Base-by-base conservation (phyloP, 148 eudicot genomes). In the Cornus florida region DNA sequence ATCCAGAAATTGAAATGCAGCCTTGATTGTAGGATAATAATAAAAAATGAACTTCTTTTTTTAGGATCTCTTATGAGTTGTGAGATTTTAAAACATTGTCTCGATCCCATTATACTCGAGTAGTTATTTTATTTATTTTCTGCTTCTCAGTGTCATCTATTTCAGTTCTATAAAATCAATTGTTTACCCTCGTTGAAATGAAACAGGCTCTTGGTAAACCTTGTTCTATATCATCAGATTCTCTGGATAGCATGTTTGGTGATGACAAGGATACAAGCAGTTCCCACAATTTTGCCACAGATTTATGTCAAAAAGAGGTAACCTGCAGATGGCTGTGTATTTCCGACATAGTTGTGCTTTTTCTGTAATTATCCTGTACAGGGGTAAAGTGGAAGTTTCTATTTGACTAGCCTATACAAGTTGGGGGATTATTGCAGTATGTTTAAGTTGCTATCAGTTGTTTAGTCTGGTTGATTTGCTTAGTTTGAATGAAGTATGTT, bases 191-290 rank as follows among this genome's bases (percentile, higher is more conserved):
- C 20, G 75, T 64, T 65, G 35, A 16, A 32, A 78, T 79, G 56
- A n/a, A 64, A 74, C 90, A 95, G 98, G 87, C 69, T 75, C 80
- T 74, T 71, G 84, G 75, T 68, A 86, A 80, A 79, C 71, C 94
- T 28, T 77, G 74, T 73, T 80, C 90, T 7, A 79, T 74, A 71
- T 90, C 97, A 72, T 86, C 94, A 33, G 97, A 89, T 88, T 93
- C 97, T 73, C 77, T 93, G 60, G 95, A 86, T 81, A 80, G 90
- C 84, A 86, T 93, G 85, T 87, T 90, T 68, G 87, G 84, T 72
- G 93, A 89, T 69, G 84, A 84, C 22, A 89, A 88, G 72, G 93
- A 87, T 82, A 78, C 77, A 66, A 75, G 82, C 85, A 78, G 77
- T 72, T 80, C 81, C 53, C 59, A 78, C 78, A 70, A 48, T 71